A percentile compares a stretch with the other conserved stretches of the same genome.
Evolutionary conservation across 2,329 filamentous ascomycete genomes (phyloP).

Genomic region (Clonostachys solani): DNA sequence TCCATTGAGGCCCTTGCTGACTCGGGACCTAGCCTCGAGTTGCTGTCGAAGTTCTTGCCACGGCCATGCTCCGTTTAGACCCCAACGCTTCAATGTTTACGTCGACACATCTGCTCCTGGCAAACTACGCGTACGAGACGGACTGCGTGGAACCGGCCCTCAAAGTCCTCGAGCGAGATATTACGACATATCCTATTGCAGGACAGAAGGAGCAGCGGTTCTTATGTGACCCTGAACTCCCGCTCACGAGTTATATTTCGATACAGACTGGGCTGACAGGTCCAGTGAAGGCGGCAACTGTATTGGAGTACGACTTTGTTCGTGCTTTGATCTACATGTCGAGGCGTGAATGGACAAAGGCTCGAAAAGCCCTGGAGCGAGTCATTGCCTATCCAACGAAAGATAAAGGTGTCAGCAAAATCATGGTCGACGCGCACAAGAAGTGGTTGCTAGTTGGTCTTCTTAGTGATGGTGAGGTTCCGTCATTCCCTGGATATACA

Average conservation of each 20-base stretch:
- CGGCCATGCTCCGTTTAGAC: constrained; percentile 62
- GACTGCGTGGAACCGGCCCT: constrained; percentile 49
- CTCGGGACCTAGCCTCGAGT: constrained; percentile 32
- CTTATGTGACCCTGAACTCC: constrained; percentile 39
- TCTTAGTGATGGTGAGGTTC: constrained; percentile 60
- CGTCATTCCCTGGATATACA: constrained; percentile 51
- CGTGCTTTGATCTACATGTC: constrained; percentile 63
- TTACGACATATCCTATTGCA: constrained; percentile 60
- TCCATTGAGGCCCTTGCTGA: constrained; percentile 5
- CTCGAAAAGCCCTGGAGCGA: constrained; percentile 57
- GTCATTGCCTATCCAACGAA: constrained; percentile 63
- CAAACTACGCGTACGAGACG: constrained; percentile 53
- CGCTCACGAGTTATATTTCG: constrained; percentile 55
- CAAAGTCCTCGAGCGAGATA: constrained; percentile 58
- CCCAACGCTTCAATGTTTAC: constrained; percentile 64
- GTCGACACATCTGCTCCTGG: constrained; percentile 53
- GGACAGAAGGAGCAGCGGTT: constrained; percentile 24
- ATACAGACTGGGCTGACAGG: constrained; percentile 51
- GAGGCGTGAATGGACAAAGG: constrained; percentile 56
- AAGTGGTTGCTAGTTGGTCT: constrained; percentile 82
- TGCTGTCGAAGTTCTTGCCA: constrained; percentile 37
- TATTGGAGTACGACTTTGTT: constrained; percentile 65
- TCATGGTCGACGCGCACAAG: constrained; percentile 88
- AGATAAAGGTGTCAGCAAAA: constrained; percentile 61
- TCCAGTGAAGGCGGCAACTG: constrained; percentile 41